phyloP scores from a whole-genome alignment of 73 alveolate species.

The Paramecium biaurelia region DNA sequence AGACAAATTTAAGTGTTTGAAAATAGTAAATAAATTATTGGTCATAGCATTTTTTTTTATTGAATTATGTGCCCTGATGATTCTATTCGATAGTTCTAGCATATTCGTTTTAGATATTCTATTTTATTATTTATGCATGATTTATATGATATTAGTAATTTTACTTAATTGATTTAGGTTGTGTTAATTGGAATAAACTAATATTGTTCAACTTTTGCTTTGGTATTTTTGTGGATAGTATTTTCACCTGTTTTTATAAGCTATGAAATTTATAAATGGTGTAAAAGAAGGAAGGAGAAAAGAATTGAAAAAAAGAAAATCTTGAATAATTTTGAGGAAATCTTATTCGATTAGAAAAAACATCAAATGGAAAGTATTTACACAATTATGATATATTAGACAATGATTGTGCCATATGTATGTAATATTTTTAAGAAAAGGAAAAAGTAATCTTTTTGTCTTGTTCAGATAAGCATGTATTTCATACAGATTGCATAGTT shows the following conservation, averaged over 20 bases:
- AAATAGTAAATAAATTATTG: not conserved
- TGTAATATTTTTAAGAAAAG: conserved; percentile 67
- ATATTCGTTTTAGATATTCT: not conserved
- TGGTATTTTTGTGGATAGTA: not conserved
- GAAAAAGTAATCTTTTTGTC: conserved; percentile 73
- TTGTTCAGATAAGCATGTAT: conserved; percentile 83
- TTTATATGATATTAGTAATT: not conserved
- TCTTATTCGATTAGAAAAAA: not conserved
- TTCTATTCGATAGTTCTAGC: not conserved
- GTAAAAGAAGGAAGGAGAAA: not conserved
- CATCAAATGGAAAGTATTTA: not conserved
- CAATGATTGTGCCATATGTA: conserved; percentile 82
- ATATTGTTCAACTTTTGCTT: not conserved
- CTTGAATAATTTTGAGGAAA: not conserved
- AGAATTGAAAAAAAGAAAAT: not conserved
- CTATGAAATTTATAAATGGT: not conserved
- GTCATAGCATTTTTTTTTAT: not conserved
- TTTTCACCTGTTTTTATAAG: not conserved
- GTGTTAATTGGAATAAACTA: not conserved
- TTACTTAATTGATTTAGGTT: not conserved
- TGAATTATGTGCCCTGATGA: not conserved
- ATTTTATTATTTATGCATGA: not conserved
- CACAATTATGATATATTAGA: not conserved
- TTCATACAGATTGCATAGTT: conserved; percentile 85
- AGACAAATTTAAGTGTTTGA: not conserved